Conservation (phyloP, 176 grass and related monocot species). For the Saccharum spontaneum region DNA sequence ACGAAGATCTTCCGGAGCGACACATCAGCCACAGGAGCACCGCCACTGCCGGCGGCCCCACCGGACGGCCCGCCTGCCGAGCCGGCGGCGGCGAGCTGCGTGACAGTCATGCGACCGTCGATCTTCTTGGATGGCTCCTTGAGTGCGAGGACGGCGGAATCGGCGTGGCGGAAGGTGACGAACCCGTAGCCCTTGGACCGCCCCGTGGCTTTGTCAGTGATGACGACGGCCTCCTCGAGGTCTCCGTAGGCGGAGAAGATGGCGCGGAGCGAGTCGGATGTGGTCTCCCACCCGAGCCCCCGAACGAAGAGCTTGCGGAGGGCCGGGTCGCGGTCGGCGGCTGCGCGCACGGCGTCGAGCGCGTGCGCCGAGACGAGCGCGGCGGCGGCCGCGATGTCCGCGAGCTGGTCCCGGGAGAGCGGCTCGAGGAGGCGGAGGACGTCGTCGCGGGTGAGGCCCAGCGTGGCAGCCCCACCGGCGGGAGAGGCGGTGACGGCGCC, state of each 20-base stretch:
- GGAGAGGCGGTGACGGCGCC: slow-evolving; percentile 34
- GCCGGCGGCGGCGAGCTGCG: slow-evolving; percentile 85
- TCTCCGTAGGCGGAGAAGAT: slow-evolving; percentile 86
- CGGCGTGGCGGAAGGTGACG: slow-evolving; percentile 90
- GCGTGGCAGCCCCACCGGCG: slow-evolving; percentile 26
- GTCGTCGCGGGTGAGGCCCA: slow-evolving; percentile 69
- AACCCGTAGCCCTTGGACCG: slow-evolving; percentile 66
- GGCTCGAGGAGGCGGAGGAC: slow-evolving; percentile 66
- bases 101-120: slow-evolving; percentile 62
- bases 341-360: slow-evolving; percentile 68
- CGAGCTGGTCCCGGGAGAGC: slow-evolving; percentile 85
- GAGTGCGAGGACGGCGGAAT: slow-evolving; percentile 81
- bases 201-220: slow-evolving; percentile 81
- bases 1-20: slow-evolving; percentile 94
- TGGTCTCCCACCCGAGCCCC: slow-evolving; percentile 91
- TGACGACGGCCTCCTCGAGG: slow-evolving; percentile 84
- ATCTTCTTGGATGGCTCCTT: slow-evolving; percentile 99
- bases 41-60: slow-evolving; percentile 1
- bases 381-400: slow-evolving; percentile 62
- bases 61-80: slow-evolving; percentile 48
- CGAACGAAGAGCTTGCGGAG: slow-evolving; percentile 91
- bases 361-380: slow-evolving; percentile 56
- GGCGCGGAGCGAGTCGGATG: slow-evolving; percentile 61
- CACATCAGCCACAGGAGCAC: slow-evolving; percentile 49
- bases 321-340: slow-evolving; percentile 68